phyloP scores from a whole-genome alignment of 2,329 filamentous ascomycete genomes.

The Exserohilum turcica region DNA sequence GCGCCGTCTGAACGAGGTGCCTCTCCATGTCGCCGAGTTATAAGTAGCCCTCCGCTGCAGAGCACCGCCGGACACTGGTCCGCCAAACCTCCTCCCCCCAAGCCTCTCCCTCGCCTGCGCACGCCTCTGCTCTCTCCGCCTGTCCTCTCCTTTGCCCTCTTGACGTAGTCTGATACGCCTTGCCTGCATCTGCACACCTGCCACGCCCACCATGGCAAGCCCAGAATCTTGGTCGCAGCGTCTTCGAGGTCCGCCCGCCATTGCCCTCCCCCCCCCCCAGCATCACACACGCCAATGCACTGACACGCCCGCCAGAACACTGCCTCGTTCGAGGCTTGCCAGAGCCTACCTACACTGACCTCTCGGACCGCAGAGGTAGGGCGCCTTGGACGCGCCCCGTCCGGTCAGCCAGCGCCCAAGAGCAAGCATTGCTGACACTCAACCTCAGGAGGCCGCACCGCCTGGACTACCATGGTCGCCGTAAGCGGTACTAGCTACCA shows the following conservation, averaged over 20 bases:
- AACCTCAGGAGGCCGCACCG: conserved; percentile 43
- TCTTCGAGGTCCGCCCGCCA: conserved; percentile 33
- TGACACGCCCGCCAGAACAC: conserved; percentile 34
- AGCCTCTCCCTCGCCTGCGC: background rate
- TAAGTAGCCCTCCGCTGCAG: conserved; percentile 12
- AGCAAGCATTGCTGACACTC: background rate
- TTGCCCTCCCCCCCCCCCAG: background rate
- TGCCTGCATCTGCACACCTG: background rate
- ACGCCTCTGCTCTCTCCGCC: background rate
- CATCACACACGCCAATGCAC: background rate
- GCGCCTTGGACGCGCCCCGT: background rate
- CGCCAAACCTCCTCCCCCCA: conserved; percentile 1
- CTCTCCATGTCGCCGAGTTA: conserved; percentile 6
- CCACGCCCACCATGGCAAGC: conserved; percentile 23
- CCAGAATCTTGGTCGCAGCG: conserved; percentile 32
- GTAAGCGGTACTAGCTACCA: conserved; percentile 34
- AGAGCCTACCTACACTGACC: conserved; percentile 41
- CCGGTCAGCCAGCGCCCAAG: background rate
- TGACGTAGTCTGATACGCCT: background rate
- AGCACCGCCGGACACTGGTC: background rate
- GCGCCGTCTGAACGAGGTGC: conserved; percentile 4
- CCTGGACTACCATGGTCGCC: conserved; percentile 42
- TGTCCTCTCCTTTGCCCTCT: background rate
- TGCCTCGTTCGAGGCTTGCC: conserved; percentile 33
- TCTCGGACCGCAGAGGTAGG: conserved; percentile 47